These are phyloP conservation scores for Fusarium piperis DNA, from an alignment of 2,329 filamentous ascomycete species.

Conservation along the genomic window DNA sequence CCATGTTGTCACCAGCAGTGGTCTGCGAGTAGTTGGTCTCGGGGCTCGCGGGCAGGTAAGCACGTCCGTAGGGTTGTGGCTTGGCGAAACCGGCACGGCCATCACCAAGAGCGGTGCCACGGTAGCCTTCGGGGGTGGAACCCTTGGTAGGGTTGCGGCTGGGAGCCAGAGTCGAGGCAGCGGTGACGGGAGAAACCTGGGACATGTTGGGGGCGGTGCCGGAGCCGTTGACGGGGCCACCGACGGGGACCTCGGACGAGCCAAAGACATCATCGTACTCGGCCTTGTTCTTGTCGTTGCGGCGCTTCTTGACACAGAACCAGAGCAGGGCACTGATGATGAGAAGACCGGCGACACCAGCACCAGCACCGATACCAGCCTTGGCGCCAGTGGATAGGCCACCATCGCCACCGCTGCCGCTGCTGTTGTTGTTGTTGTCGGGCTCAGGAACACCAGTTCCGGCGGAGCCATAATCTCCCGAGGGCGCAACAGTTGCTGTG, in stretches of 20 bases:
- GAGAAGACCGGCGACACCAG: constrained; percentile 49
- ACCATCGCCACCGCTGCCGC: constrained; percentile 22
- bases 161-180: constrained; percentile 41
- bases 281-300: constrained; percentile 44
- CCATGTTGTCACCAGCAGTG: constrained; percentile 23
- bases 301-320: constrained; percentile 46
- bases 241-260: constrained; percentile 55
- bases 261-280: constrained; percentile 53
- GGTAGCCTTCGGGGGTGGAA: constrained; percentile 48
- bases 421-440: constrained; percentile 17
- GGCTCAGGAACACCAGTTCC: constrained; percentile 20
- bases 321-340: constrained; percentile 45
- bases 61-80: constrained; percentile 47
- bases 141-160: constrained; percentile 40
- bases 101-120: constrained; percentile 52
- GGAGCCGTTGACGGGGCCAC: constrained; percentile 33
- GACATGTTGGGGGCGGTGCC: constrained; percentile 46
- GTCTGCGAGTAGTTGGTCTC: constrained; percentile 34
- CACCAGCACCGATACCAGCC: constrained; percentile 55
- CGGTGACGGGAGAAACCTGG: constrained; percentile 36
- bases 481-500: constrained; percentile 42
- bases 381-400: constrained; percentile 55
- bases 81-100: constrained; percentile 53
- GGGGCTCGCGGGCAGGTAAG: constrained; percentile 43
- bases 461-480: constrained; percentile 37